A percentile compares a stretch with the other conserved stretches of the same genome.
phyloP scores from a whole-genome alignment of 2,329 filamentous ascomycete genomes.

The Aspergillaceae sp. region DNA sequence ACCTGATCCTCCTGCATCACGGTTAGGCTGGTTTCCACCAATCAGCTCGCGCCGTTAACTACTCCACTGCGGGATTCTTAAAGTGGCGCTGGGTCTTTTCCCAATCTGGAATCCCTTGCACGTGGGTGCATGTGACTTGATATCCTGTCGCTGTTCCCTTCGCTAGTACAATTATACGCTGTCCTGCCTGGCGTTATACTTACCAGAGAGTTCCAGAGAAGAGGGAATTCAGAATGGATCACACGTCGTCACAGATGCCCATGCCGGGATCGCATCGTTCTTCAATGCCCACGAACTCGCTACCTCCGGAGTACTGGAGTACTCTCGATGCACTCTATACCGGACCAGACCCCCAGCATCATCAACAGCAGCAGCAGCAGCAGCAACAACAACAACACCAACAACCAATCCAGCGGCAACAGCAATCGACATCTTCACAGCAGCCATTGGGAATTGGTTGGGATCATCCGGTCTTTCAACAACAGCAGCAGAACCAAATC shows the following conservation, averaged over 20 bases:
- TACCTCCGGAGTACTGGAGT: constrained; percentile 32
- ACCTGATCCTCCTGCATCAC: constrained; percentile 1
- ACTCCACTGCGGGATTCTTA: neutral
- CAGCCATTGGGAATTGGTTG: constrained; percentile 26
- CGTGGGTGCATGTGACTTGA: constrained; percentile 15
- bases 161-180: neutral
- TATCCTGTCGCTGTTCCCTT: constrained; percentile 1
- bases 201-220: neutral
- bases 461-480: constrained; percentile 30
- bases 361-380: constrained; percentile 16
- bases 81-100: constrained; percentile 6
- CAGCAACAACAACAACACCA: constrained; percentile 14
- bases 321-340: constrained; percentile 26
- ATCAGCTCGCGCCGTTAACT: constrained; percentile 2
- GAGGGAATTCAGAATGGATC: constrained; percentile 25
- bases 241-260: constrained; percentile 21
- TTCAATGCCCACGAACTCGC: constrained; percentile 17
- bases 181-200: too few relatives aligned
- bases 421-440: constrained; percentile 6
- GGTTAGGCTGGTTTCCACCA: constrained; percentile 5
- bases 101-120: constrained; percentile 7
- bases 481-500: constrained; percentile 17
- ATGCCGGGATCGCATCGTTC: constrained; percentile 22
- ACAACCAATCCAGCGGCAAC: constrained; percentile 11
- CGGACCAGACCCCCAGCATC: constrained; percentile 14